A percentile compares a stretch with the other conserved stretches of the same genome.
Evolutionary conservation across 139 green algal species (phyloP).

Genomic region (Coccomyxa sp.): DNA sequence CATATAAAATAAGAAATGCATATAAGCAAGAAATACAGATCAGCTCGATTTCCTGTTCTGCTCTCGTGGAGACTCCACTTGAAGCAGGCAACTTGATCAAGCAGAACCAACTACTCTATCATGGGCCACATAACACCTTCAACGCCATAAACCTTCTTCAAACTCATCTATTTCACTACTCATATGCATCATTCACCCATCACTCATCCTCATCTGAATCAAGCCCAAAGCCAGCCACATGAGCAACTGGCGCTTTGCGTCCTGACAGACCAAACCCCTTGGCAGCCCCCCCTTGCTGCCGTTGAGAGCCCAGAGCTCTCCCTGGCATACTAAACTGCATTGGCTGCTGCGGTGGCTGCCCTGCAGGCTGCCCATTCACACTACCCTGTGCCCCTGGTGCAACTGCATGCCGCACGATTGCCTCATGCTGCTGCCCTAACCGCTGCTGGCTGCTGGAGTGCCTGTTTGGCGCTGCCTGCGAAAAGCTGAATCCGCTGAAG

Average conservation of each 20-base stretch:
- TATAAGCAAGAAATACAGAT: background rate
- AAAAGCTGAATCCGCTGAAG: no score
- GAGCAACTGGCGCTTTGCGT: background rate
- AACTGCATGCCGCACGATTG: background rate
- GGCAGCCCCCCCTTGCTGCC: background rate
- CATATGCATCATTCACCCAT: background rate
- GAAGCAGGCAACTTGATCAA: background rate
- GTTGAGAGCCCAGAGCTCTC: background rate
- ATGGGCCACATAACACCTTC: background rate
- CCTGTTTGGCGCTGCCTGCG: no score
- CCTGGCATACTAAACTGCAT: background rate
- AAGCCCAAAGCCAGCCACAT: slow-evolving; percentile 10
- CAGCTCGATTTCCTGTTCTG: background rate
- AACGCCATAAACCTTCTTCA: background rate
- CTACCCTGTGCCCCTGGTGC: background rate
- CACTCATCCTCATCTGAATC: slow-evolving; percentile 45
- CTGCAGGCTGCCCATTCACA: background rate
- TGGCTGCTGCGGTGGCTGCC: background rate
- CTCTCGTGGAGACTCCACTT: no score
- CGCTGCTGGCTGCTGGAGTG: no score
- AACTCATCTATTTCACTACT: no score
- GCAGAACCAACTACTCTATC: background rate
- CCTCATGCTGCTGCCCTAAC: no score
- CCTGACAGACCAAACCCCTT: background rate
- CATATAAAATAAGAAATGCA: background rate